Base-by-base conservation (phyloP, 2,329 filamentous ascomycete species). In the Fusarium longipes region DNA sequence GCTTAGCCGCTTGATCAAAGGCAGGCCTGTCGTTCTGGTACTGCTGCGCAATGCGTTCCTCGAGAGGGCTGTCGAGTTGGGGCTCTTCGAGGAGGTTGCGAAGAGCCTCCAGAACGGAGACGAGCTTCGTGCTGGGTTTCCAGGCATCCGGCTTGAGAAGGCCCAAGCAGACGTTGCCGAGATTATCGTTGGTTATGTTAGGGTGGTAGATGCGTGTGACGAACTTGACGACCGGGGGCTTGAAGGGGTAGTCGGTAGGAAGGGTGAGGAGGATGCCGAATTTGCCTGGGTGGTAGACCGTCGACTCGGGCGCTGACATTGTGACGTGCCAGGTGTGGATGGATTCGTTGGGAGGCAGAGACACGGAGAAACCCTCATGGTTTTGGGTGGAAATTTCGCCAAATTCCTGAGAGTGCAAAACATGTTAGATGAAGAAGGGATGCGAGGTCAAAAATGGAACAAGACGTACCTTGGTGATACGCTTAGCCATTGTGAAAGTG, bases 151-250 rank as follows among this genome's bases (percentile, higher is more conserved):
- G 79, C 77, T 94, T 93, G 71, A 97, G 87, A 79, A 94, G 87
- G 62, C 88, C 89, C 42, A 97, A 84, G 80, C 94, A 97, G 87
- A 97, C 92, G 80, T 86, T 90, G 65, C 94, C 94, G 70, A 89
- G 87, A 75, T 87, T 86, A 79, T 97, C 93, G 84, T 97, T 96
- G 75, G 91, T 93, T 61, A 97, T 87, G 81, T 97, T 97, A 42
- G 94, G 93, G 82, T 97, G 94, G 86, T 97, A 97, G 83, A 97
- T 92, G 81, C 94, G 95, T 50, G 93, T 97, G 69, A 84, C 82
- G 85, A 97, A 97, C 75, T 86, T 88, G 71, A 97, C 85, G 62
- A 86, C 82, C 17, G 93, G 93, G 22, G 93, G 89, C 80, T 96
- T 96, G 88, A 97, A 97, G 33, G 93, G 93, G 83, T 97, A 97